Evolutionary conservation across 176 grass and related monocot species (phyloP).

Genomic region (Triticum dicoccoides): DNA sequence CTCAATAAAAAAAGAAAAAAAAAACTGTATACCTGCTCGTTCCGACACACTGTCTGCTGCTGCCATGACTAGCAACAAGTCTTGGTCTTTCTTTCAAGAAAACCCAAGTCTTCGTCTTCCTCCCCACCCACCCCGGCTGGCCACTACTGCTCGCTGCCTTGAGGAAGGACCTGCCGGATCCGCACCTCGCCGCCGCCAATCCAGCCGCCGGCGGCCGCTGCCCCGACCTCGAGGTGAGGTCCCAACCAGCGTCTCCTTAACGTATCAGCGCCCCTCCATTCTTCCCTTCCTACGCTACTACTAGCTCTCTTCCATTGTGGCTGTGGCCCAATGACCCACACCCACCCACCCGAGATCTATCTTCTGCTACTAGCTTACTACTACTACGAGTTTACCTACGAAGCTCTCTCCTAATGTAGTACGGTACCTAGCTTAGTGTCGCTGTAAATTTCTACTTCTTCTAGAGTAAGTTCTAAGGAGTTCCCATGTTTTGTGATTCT

Average conservation of each 20-base stretch:
- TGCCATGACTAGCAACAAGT: constrained; percentile 1
- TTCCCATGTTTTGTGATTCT: not conserved
- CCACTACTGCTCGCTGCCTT: not conserved
- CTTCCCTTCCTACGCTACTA: not conserved
- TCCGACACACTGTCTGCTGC: not conserved
- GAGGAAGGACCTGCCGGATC: not conserved
- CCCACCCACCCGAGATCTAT: not conserved
- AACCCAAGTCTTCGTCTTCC: no score
- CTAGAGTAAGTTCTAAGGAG: not conserved
- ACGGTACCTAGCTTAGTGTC: not conserved
- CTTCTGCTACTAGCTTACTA: not conserved
- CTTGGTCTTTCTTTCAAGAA: not conserved
- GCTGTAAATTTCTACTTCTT: not conserved
- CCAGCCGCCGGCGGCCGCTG: not conserved
- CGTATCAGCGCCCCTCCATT: not conserved
- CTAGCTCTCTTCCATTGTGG: not conserved
- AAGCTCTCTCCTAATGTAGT: not conserved
- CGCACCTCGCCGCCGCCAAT: not conserved
- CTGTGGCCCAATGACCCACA: not conserved
- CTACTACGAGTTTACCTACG: not conserved
- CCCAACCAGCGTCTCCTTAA: not conserved
- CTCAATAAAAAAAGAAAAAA: no score
- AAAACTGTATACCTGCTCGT: no score
- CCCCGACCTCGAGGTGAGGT: constrained; percentile 3
- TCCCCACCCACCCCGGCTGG: no score